phyloP scores from a whole-genome alignment of 176 grass and related monocot species.

The Eremochloa ophiuroides region DNA sequence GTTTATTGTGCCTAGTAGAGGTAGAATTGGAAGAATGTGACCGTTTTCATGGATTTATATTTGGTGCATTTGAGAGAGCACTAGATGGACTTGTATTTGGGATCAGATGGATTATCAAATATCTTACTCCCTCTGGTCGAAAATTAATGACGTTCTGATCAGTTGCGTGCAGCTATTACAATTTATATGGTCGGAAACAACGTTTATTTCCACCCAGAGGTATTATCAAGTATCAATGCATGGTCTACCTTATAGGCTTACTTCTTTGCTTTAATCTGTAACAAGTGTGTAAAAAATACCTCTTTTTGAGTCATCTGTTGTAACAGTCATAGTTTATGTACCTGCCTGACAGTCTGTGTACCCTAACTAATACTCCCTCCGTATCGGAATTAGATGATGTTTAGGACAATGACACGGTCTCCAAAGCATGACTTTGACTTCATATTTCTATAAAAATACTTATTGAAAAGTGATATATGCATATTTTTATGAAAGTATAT shows the following conservation, averaged over 20 bases:
- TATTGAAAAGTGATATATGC: too few relatives aligned
- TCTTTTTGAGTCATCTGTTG: background rate
- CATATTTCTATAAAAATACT: too few relatives aligned
- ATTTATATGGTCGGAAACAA: background rate
- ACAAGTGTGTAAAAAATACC: background rate
- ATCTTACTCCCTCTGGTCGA: background rate
- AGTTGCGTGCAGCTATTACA: background rate
- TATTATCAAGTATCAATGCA: background rate
- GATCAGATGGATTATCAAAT: background rate
- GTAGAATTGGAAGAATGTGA: background rate
- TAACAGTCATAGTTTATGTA: background rate
- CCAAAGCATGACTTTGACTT: too few relatives aligned
- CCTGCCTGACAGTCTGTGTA: background rate
- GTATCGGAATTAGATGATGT: too few relatives aligned
- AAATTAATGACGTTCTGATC: background rate
- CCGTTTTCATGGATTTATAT: background rate
- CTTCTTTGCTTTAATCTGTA: background rate
- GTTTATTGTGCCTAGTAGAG: background rate
- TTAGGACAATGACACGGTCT: too few relatives aligned
- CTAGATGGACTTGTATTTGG: background rate
- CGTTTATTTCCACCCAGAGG: background rate
- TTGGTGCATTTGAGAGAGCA: background rate
- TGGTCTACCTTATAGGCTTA: background rate
- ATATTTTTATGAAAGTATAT: too few relatives aligned
- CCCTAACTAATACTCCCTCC: too few relatives aligned